Evolutionary conservation across 2,329 filamentous ascomycete genomes (phyloP), one percentile per base, ranked within the genome.

Genomic region (Xylaria sp.): DNA sequence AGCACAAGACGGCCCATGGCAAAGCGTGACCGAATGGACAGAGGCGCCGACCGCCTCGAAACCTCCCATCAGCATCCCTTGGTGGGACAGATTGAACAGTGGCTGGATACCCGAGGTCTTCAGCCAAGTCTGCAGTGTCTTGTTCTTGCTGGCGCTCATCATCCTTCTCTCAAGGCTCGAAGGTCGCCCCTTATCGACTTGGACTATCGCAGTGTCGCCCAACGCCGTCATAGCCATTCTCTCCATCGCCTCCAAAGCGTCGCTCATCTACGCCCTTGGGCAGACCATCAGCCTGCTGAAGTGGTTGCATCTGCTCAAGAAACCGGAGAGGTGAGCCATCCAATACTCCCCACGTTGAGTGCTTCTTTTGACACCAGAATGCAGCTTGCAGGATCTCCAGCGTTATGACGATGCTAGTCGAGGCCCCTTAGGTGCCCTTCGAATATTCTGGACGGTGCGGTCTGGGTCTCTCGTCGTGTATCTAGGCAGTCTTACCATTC

Each of bases 381-480:
- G 15, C 48, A 69, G 67, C 20, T 39, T 69, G 8, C 18, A 49
- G 41, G 57, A 62, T 54, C 57, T 69, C 18, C 67, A 69, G 36
- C 62, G 57, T 57, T 69, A 62, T 36, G 63, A 69, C 25, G 67
- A 69, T 54, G 67, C 67, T n/a, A 69, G 67, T 23, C 67, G 67
- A 54, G 67, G 67, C 10, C 66, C 66, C 20, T n/a, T 68, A n/a
- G 66, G 66, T 12, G 66, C 66, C 39, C 13, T 66, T 56, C 56
- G 66, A 23, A 49, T 68, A 56, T 68, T 68, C 56, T 68, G 57
- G 57, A 57, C 39, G 2, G 66, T 68, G 13, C 56, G 56, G 41
- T 62, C 66, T 33, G 62, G 57, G 9, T 61, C 57, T 1, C 33
- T 69, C 18, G 43, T 69, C 28, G 57, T 52, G 20, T 69, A 69